These are phyloP conservation scores for Mycena capillaripes DNA, from an alignment of 768 basidiomycete genomes.

Conservation along the genomic window DNA sequence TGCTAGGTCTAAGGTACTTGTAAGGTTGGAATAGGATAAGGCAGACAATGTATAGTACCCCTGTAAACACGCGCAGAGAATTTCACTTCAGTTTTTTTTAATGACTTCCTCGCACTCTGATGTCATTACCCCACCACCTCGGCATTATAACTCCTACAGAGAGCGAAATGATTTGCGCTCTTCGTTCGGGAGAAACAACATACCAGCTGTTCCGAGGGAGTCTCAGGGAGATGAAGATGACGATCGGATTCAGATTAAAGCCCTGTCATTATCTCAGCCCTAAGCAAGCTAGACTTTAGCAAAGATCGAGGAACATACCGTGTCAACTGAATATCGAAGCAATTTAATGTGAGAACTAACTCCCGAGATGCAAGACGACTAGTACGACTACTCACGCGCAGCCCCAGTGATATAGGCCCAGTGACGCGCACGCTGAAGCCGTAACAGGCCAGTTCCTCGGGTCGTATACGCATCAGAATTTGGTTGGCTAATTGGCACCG, in stretches of 20 bases:
- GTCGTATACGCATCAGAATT: no score
- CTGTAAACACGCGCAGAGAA: no score
- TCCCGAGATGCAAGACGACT: no score
- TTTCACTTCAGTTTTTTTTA: no score
- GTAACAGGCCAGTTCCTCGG: no score
- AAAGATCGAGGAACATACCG: conserved; percentile 1
- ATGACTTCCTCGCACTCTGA: no score
- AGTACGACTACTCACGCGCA: background rate
- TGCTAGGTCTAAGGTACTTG: no score
- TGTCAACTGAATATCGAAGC: background rate
- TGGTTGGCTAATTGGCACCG: no score
- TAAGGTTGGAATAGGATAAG: no score
- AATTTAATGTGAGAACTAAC: background rate
- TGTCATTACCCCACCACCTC: conserved; percentile 14
- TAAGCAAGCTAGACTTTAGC: background rate
- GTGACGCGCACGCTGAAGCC: no score
- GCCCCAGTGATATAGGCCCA: conserved; percentile 25
- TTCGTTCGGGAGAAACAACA: background rate
- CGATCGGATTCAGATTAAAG: conserved; percentile 7
- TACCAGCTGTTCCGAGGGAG: conserved; percentile 2
- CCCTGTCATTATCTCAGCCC: background rate
- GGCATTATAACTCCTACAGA: background rate
- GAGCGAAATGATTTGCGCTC: background rate
- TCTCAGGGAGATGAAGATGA: conserved; percentile 5
- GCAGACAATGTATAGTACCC: no score